Evolutionary conservation across 2,329 filamentous ascomycete genomes (phyloP).

Genomic region (Chaetomium globosum): DNA sequence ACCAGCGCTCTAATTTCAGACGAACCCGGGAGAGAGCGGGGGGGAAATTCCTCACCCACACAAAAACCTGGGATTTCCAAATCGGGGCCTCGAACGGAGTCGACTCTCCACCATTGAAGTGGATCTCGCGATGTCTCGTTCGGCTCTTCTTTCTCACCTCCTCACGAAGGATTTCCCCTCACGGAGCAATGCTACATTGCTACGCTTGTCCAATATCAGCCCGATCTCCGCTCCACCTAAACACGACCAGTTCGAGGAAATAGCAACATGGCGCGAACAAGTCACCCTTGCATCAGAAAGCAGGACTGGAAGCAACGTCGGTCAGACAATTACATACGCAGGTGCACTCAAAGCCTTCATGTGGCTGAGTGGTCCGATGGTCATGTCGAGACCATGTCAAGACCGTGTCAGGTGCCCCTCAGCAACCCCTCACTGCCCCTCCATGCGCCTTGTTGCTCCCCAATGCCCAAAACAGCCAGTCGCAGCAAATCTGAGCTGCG

Average conservation of each 20-base stretch:
- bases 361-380: slow-evolving; percentile 30
- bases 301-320: slow-evolving; percentile 23
- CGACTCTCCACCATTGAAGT: not conserved
- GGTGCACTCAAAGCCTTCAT: slow-evolving; percentile 20
- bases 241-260: slow-evolving; percentile 3
- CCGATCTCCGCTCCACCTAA: slow-evolving; percentile 2
- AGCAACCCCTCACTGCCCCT: slow-evolving; percentile 33
- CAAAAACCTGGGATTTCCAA: not conserved
- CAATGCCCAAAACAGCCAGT: slow-evolving; percentile 31
- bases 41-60: not conserved
- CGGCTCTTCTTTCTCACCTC: not conserved
- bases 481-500: slow-evolving; percentile 23
- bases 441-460: slow-evolving; percentile 30
- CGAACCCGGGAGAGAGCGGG: not conserved
- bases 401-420: slow-evolving; percentile 28
- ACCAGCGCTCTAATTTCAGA: slow-evolving; percentile 20
- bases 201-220: slow-evolving; percentile 11
- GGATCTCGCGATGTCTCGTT: slow-evolving; percentile 3
- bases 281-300: slow-evolving; percentile 17
- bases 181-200: slow-evolving; percentile 12
- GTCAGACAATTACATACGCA: slow-evolving; percentile 29
- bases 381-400: slow-evolving; percentile 28
- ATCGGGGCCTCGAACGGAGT: not conserved
- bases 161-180: slow-evolving; percentile 7
- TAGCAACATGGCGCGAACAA: slow-evolving; percentile 11